A percentile compares a stretch with the other conserved stretches of the same genome.
Conservation (phyloP, 176 grass and related monocot species). For the Oryza nivara region DNA sequence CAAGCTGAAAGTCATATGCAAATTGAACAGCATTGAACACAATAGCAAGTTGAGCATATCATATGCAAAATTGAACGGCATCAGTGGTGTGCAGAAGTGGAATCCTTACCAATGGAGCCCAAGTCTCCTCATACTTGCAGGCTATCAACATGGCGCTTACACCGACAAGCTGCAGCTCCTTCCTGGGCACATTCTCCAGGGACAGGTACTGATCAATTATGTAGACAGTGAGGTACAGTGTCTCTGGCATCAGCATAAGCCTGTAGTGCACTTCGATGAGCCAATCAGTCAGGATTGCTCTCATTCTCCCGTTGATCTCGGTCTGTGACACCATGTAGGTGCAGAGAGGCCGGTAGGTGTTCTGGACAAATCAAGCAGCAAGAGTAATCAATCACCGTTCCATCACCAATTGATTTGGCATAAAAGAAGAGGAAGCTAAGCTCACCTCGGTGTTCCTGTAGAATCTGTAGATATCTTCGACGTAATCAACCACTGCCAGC, state of each 20-base stretch:
- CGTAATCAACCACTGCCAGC: conserved; percentile 78
- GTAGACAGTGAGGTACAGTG: conserved; percentile 76
- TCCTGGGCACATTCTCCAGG: conserved; percentile 47
- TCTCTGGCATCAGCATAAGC: conserved; percentile 75
- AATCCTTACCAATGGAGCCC: conserved; percentile 66
- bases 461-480: conserved; percentile 78
- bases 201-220: conserved; percentile 78
- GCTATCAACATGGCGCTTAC: conserved; percentile 83
- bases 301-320: conserved; percentile 68
- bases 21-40: too few species aligned
- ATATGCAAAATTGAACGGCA: background rate
- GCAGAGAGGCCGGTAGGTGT: conserved; percentile 48
- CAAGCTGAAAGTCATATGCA: too few species aligned
- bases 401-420: conserved; percentile 1
- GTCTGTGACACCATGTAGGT: conserved; percentile 62
- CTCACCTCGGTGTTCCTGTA: conserved; percentile 75
- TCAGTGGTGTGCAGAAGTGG: background rate
- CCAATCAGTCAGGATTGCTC: conserved; percentile 76
- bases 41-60: too few species aligned
- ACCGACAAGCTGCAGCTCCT: conserved; percentile 77
- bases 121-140: conserved; percentile 86
- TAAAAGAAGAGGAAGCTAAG: conserved; percentile 19
- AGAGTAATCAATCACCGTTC: background rate
- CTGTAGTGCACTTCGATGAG: conserved; percentile 73
- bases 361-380: conserved; percentile 52